Evolutionary conservation across 108 stramenopile genomes (phyloP), one percentile per base, ranked within the genome.

Genomic region (Pseudonitzschia pungens): DNA sequence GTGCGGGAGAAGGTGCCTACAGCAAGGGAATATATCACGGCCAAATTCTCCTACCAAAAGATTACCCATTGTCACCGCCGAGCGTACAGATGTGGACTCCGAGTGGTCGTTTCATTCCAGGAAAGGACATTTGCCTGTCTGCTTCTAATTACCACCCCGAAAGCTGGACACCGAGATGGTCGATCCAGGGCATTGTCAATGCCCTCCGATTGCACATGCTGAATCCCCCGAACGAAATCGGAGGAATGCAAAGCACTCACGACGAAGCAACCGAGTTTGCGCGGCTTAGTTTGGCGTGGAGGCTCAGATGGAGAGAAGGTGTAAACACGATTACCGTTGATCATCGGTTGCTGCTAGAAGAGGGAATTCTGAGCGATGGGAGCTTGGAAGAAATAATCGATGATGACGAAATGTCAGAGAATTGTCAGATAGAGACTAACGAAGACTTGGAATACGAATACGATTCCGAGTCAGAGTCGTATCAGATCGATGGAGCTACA

Each of bases 11-110:
- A 31, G 84, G 88, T 12, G 69, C 75, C 0, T 97, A 86, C 68
- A 88, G 83, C 65, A 29, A 79, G 15, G 96, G 96, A 12, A 76
- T 95, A 15, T 97, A 97, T 72, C 96, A 97, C 73, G 96, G 96
- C 33, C 77, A 85, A 11, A 82, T 95, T 10, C 21, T 90, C 1
- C 71, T 97, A 21, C 92, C 94, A 4, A 80, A 76, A 54, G 86
- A 97, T 64, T 97, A 97, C 80, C 96, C 96, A 9, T 77, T 77
- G 6, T 77, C 85, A 48, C 93, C 96, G 57, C 96, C 96, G 5
- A 85, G 89, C 15, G 79, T 97, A 5, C 90, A 92, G 67, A 76
- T 97, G 42, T 86, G 92, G 70, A 95, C 92, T 15, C 91, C 92
- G 18, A 87, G 82, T 26, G 96, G 96, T 27, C 86, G 96, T 0